Conservation (phyloP, 345 rosid species). For the Hirschfeldia incana region DNA sequence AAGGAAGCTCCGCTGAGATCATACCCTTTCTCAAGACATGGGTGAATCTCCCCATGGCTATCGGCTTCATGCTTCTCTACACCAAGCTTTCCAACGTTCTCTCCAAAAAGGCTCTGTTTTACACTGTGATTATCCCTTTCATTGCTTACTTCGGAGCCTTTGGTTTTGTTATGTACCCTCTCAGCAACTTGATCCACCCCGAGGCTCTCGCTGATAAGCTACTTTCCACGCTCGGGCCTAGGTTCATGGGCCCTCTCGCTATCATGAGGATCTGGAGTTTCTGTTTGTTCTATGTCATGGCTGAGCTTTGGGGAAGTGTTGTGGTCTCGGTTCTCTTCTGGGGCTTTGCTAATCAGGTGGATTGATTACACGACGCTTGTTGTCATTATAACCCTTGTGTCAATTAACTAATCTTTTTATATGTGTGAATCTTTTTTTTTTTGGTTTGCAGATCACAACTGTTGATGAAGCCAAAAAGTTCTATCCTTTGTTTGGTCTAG, state of each 20-base stretch:
- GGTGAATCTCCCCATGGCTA: constrained; percentile 98
- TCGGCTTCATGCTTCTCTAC: constrained; percentile 93
- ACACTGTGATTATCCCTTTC: constrained; percentile 80
- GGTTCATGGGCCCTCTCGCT: constrained; percentile 95
- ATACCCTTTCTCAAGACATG: constrained; percentile 94
- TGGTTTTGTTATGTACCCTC: constrained; percentile 91
- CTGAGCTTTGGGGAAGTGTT: constrained; percentile 99
- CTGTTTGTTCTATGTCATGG: constrained; percentile 98
- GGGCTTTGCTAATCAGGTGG: constrained; percentile 99
- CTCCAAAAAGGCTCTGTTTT: constrained; percentile 86
- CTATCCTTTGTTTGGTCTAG: constrained; percentile 93
- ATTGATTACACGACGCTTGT: not conserved
- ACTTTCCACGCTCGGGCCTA: constrained; percentile 74
- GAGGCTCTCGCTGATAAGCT: constrained; percentile 82
- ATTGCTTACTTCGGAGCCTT: constrained; percentile 92
- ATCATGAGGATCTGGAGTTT: constrained; percentile 95
- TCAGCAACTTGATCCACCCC: constrained; percentile 81
- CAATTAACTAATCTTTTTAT: not conserved
- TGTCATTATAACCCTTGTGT: not conserved
- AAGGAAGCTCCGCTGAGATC: constrained; percentile 95
- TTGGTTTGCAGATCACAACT: constrained; percentile 74
- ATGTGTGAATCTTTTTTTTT: not conserved
- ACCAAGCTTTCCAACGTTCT: constrained; percentile 72
- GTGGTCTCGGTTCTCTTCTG: constrained; percentile 94
- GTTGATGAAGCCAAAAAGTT: constrained; percentile 94